These are phyloP conservation scores for Apiotrichum siamense DNA, from an alignment of 1,284 basidiomycete genomes.

Conservation along the genomic window DNA sequence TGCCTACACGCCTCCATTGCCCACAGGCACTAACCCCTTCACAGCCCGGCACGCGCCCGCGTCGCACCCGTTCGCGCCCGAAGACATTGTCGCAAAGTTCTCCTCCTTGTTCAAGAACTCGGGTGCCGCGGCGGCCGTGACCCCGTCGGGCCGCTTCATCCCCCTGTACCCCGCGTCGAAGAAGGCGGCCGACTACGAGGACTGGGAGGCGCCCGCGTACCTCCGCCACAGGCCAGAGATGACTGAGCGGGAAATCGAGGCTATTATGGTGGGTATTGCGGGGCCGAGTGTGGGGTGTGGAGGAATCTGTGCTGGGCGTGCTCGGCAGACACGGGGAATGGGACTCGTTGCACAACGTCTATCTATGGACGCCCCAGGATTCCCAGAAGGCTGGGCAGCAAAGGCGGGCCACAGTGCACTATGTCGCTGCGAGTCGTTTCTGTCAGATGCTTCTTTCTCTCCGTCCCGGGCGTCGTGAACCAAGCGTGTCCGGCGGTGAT, in stretches of 20 bases:
- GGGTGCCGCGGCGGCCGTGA: constrained; percentile 7
- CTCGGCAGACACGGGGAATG: not conserved
- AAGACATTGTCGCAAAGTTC: constrained; percentile 61
- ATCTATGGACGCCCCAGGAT: no score
- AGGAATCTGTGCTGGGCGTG: not conserved
- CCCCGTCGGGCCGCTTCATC: constrained; percentile 10
- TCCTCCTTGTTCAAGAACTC: constrained; percentile 56
- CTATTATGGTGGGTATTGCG: constrained; percentile 60
- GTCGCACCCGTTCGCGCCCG: constrained; percentile 69
- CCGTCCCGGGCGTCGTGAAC: no score
- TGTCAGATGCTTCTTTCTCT: no score
- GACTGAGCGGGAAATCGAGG: constrained; percentile 67
- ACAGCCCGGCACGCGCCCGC: constrained; percentile 58
- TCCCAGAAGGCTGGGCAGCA: no score
- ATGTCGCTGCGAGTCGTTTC: no score
- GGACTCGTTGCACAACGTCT: not conserved
- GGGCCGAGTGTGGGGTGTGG: not conserved
- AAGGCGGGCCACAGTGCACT: no score
- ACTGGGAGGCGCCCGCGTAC: constrained; percentile 68
- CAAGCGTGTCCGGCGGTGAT: no score
- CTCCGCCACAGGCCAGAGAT: constrained; percentile 62
- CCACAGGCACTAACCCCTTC: not conserved
- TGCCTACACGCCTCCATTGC: not conserved
- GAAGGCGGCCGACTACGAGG: constrained; percentile 51
- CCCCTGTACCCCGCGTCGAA: constrained; percentile 23